These are phyloP conservation scores for Fusarium sterilihyphosum DNA, from an alignment of 2,329 filamentous ascomycete species.

Conservation along the genomic window DNA sequence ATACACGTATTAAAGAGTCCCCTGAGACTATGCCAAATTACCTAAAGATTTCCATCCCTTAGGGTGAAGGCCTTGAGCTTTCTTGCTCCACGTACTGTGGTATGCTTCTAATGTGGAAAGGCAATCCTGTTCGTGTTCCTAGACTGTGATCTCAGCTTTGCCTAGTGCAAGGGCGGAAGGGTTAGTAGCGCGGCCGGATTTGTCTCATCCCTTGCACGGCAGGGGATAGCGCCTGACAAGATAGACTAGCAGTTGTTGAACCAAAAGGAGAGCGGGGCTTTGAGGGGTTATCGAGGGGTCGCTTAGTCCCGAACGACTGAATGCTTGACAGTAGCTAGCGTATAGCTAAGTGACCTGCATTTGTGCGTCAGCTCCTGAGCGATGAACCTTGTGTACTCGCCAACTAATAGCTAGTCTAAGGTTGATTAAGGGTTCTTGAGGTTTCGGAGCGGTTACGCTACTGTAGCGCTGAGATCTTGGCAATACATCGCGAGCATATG, in stretches of 20 bases:
- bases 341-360: not conserved
- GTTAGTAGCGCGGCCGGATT: not conserved
- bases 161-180: not conserved
- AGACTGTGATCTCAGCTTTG: fast-evolving
- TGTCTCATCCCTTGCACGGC: not conserved
- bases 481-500: fast-evolving
- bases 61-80: not conserved
- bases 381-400: fast-evolving
- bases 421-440: not conserved
- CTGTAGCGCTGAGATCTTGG: not conserved
- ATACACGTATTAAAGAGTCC: not conserved
- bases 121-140: fast-evolving
- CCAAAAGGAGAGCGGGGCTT: fast-evolving
- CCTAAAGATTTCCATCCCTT: not conserved
- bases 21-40: not conserved
- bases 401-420: fast-evolving
- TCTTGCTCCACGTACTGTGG: not conserved
- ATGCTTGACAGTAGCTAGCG: not conserved
- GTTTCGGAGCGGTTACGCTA: fast-evolving
- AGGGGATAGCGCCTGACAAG: not conserved
- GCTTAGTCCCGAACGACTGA: not conserved
- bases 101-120: fast-evolving
- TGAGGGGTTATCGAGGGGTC: not conserved
- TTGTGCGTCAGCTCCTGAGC: too few relatives aligned
- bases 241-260: not conserved